Evolutionary conservation across 768 basidiomycete species (phyloP).

Genomic region (Tylopilus rubrobrunneus): DNA sequence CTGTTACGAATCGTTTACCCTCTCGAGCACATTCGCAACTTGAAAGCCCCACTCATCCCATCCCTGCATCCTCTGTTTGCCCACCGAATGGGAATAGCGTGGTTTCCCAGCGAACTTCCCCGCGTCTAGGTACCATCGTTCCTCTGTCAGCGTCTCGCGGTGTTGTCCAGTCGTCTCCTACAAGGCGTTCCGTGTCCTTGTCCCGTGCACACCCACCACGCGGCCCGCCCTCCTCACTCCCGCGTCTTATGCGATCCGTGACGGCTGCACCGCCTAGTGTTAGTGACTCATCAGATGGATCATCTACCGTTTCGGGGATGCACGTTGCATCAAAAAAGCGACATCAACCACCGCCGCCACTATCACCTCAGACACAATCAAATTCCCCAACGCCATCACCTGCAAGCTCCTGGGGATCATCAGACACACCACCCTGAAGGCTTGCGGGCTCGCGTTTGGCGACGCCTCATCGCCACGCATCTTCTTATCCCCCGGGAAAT

Average conservation of each 20-base stretch:
- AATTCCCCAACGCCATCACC: constrained; percentile 20
- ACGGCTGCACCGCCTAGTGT: constrained; percentile 16
- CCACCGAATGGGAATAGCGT: neutral
- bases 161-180: constrained; percentile 24
- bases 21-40: neutral
- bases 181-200: constrained; percentile 24
- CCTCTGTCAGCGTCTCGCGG: constrained; percentile 13
- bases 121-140: constrained; percentile 8
- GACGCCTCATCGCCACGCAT: constrained; percentile 21
- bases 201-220: constrained; percentile 13
- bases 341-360: constrained; percentile 27
- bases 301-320: constrained; percentile 9
- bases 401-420: constrained; percentile 22
- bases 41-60: constrained; percentile 9
- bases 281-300: constrained; percentile 9
- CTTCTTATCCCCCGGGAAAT: constrained; percentile 18
- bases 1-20: constrained; percentile 10
- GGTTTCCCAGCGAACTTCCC: constrained; percentile 8
- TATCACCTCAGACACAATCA: constrained; percentile 26
- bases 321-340: constrained; percentile 21
- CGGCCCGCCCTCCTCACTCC: constrained; percentile 23
- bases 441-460: constrained; percentile 15
- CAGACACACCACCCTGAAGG: constrained; percentile 16
- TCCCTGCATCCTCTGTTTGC: constrained; percentile 4
- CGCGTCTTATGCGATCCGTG: constrained; percentile 30